Evolutionary conservation across 1,284 basidiomycete genomes (phyloP).

Genomic region (Sanghuangporus weigelae): DNA sequence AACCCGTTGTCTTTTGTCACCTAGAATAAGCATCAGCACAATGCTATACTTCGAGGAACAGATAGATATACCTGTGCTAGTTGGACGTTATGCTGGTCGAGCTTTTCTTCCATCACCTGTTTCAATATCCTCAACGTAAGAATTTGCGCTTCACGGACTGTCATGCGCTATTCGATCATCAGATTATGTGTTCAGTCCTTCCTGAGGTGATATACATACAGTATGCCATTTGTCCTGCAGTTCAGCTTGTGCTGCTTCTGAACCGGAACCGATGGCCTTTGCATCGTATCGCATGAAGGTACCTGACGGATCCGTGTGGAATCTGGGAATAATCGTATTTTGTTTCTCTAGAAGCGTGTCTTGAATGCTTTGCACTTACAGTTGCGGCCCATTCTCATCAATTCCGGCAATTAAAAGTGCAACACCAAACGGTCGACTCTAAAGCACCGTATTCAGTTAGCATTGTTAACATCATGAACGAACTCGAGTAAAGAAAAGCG

Average conservation of each 20-base stretch:
- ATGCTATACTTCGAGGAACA: neutral
- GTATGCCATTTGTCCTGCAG: constrained; percentile 98
- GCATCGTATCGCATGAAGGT: constrained; percentile 97
- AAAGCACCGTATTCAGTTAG: neutral
- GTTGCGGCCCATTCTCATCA: constrained; percentile 93
- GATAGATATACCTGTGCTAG: constrained; percentile 72
- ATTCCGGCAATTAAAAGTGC: constrained; percentile 95
- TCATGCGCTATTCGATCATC: constrained; percentile 71
- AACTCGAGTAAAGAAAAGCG: constrained; percentile 21
- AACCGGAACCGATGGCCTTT: constrained; percentile 97
- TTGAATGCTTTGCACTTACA: constrained; percentile 45
- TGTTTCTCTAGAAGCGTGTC: neutral
- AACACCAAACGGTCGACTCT: constrained; percentile 97
- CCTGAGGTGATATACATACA: constrained; percentile 39
- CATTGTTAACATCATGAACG: neutral
- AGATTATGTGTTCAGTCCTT: constrained; percentile 12
- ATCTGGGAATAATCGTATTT: constrained; percentile 43
- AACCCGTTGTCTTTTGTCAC: constrained; percentile 77
- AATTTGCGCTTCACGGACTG: constrained; percentile 82
- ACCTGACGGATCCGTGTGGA: constrained; percentile 98
- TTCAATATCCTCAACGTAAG: constrained; percentile 89
- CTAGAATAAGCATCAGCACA: constrained; percentile 30
- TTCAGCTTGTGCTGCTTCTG: constrained; percentile 95
- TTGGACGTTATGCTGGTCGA: constrained; percentile 98
- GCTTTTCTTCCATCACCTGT: constrained; percentile 99